Evolutionary conservation across 169 alveolate species (phyloP), one percentile per base, ranked within the genome.

Genomic region (Miamiensis avidus): DNA sequence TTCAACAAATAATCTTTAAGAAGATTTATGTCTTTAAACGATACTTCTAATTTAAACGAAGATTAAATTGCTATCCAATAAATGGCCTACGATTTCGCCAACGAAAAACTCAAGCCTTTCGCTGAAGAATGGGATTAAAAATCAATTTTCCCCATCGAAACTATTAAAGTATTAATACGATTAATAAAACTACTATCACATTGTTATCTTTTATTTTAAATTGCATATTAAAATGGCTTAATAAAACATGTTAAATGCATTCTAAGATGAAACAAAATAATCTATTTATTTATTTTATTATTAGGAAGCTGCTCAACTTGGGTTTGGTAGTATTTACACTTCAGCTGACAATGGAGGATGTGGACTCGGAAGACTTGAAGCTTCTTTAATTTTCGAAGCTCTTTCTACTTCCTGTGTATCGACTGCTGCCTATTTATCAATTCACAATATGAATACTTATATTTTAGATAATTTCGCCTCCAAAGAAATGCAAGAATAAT

Each of bases 381-480:
- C 95, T 27, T 78, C 93, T 64, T 77, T 94, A 1, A 88, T 94
- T 29, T 91, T 92, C 83, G 97, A 94, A 89, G 95, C 94, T 28
- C 81, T 94, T 0, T 64, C 95, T 0, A 88, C 91, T 74, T 96
- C 95, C 29, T 89, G 94, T 83, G 92, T 91, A 34, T 83, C 94
- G 1, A 84, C 94, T 28, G 72, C 93, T 20, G 94, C 94, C 25
- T 94, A 92, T 74, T 29, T 94, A 30, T 77, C 95, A 29, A 88
- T 94, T 31, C 92, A 89, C 83, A 92, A 94, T 32, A 92, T 94
- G 96, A 76, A 88, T 29, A 83, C 89, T 6, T 87, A 93, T 89
- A 89, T 94, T 89, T 85, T 94, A 30, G 97, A 89, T 76, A 76
- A 85, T 27, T 92, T 77, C 34, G 97, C 94, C 20, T 82, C 31